phyloP scores from a whole-genome alignment of 306 rosid species.

The Lathyrus aphaca region DNA sequence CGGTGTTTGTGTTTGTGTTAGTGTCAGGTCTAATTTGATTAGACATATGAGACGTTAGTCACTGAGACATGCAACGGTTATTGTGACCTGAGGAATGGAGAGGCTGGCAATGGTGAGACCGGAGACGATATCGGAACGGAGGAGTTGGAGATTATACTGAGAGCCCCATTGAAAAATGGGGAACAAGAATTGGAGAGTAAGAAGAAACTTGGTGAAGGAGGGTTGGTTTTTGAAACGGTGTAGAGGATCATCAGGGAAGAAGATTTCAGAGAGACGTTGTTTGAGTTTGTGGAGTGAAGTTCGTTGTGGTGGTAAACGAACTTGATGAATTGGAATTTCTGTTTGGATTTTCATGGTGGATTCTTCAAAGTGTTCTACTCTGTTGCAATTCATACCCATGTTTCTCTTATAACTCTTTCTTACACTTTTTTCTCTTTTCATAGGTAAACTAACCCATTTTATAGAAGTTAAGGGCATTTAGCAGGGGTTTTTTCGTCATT shows the following conservation, averaged over 20 bases:
- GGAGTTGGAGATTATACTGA: slow-evolving; percentile 53
- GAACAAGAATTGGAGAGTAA: slow-evolving; percentile 66
- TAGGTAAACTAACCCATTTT: slow-evolving; percentile 24
- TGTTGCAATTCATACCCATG: slow-evolving; percentile 66
- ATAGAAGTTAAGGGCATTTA: not conserved
- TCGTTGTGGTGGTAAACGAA: slow-evolving; percentile 60
- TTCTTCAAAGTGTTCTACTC: slow-evolving; percentile 65
- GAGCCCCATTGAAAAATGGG: slow-evolving; percentile 92
- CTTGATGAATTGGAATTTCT: slow-evolving; percentile 58
- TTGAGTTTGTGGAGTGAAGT: slow-evolving; percentile 64
- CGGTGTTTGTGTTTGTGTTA: too few species aligned
- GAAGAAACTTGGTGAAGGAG: slow-evolving; percentile 48
- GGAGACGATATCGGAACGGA: slow-evolving; percentile 74
- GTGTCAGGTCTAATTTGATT: too few species aligned
- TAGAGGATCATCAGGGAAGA: slow-evolving; percentile 90
- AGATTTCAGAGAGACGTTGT: slow-evolving; percentile 69
- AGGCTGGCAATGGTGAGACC: slow-evolving; percentile 98
- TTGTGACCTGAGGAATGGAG: slow-evolving; percentile 76
- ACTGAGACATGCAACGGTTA: too few species aligned
- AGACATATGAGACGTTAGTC: too few species aligned
- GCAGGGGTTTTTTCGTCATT: not conserved
- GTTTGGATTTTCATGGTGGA: slow-evolving; percentile 38
- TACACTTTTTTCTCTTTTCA: not conserved
- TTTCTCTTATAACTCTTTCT: not conserved
- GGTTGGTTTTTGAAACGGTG: slow-evolving; percentile 72